Percentiles rank a stretch among this genome's conserved stretches.
Conservation (phyloP, 495 filamentous ascomycete genomes). For the Elasticomyces elasticus region DNA sequence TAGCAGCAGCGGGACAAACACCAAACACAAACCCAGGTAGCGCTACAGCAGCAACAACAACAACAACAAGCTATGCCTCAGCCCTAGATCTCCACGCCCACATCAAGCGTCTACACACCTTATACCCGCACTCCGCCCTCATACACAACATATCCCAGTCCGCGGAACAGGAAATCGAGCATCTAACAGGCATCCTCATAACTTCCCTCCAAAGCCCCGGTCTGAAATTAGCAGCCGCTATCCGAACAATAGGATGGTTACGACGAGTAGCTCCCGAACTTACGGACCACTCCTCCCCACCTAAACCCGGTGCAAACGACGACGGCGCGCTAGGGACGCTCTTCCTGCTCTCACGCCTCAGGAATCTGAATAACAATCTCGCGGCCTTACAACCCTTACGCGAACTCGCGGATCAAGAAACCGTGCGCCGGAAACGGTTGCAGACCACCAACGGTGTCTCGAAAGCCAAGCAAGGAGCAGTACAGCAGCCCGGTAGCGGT, state of each 20-base stretch:
- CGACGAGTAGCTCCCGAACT: conserved; percentile 77
- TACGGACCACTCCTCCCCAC: conserved; percentile 1
- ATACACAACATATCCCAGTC: conserved; percentile 62
- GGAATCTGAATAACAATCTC: conserved; percentile 68
- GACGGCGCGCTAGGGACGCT: conserved; percentile 65
- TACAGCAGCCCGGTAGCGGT: conserved; percentile 7
- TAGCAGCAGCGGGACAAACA: conserved; percentile 43
- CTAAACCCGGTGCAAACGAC: conserved; percentile 12
- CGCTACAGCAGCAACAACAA: conserved; percentile 37
- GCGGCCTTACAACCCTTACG: conserved; percentile 76
- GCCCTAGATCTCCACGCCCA: conserved; percentile 90
- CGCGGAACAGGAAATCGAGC: conserved; percentile 79
- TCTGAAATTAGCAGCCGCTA: conserved; percentile 80
- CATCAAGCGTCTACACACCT: conserved; percentile 71
- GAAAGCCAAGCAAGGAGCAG: neutral
- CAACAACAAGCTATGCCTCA: conserved; percentile 73
- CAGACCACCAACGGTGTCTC: conserved; percentile 3
- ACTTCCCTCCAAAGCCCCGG: conserved; percentile 60
- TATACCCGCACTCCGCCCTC: conserved; percentile 71
- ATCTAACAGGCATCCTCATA: conserved; percentile 81
- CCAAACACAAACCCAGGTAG: conserved; percentile 13
- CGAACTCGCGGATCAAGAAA: conserved; percentile 85
- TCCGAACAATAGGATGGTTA: conserved; percentile 88
- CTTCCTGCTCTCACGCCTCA: conserved; percentile 78
- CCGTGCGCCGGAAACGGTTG: conserved; percentile 30